Evolutionary conservation across 108 stramenopile species (phyloP).

Genomic region (Conticribra guillardii): DNA sequence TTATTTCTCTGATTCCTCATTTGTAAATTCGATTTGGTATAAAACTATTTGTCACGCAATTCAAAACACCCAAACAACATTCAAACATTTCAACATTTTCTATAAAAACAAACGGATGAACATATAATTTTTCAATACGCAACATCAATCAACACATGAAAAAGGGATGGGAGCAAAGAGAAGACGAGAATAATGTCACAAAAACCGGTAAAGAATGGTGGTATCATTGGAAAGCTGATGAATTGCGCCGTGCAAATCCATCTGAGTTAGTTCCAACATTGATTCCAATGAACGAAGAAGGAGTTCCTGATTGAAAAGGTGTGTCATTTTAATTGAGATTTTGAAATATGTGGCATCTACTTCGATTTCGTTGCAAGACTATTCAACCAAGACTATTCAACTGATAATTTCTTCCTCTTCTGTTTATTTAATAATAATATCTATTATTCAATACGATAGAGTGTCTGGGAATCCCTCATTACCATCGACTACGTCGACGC

Average conservation of each 20-base stretch:
- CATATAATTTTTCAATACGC: too few species aligned
- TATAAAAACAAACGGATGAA: too few species aligned
- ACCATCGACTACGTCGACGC: constrained; percentile 79
- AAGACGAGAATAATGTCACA: constrained; percentile 71
- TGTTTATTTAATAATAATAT: not conserved
- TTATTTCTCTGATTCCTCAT: not conserved
- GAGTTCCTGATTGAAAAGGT: constrained; percentile 49
- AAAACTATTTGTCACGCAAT: too few species aligned
- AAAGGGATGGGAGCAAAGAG: constrained; percentile 84
- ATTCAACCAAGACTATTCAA: not conserved
- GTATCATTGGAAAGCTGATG: constrained; percentile 89
- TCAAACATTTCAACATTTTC: too few species aligned
- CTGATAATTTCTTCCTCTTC: too few species aligned
- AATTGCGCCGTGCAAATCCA: constrained; percentile 70
- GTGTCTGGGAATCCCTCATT: constrained; percentile 78
- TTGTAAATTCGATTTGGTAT: too few species aligned
- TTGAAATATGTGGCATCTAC: not conserved
- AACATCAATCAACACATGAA: too few species aligned
- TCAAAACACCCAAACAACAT: not conserved
- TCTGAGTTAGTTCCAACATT: constrained; percentile 82
- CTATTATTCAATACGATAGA: constrained; percentile 3
- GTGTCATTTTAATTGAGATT: constrained; percentile 1
- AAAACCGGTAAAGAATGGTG: constrained; percentile 85
- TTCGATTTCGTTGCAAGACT: too few species aligned
- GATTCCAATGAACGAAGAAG: constrained; percentile 54